phyloP scores from a whole-genome alignment of 139 green algal species.

The Bryopsis sp. region DNA sequence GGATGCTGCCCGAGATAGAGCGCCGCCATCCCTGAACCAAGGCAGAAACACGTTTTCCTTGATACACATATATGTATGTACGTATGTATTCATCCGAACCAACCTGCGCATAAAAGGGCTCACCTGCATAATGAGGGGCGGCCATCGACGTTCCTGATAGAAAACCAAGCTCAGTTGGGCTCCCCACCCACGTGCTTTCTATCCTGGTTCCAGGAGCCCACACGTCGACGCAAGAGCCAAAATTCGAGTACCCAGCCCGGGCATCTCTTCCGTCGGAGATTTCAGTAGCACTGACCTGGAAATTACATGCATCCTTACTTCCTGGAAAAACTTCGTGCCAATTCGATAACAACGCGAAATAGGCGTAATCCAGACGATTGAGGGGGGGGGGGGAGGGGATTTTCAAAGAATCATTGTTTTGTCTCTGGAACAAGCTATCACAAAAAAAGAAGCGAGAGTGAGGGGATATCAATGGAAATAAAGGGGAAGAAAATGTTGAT shows the following conservation, averaged over 20 bases:
- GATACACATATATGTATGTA: no score
- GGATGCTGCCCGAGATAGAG: not conserved
- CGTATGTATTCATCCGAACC: not conserved
- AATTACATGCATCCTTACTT: not conserved
- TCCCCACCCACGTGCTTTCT: not conserved
- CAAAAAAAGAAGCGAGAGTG: no score
- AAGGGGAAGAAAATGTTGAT: no score
- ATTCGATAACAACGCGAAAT: no score
- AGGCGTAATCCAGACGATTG: no score
- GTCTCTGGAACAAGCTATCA: no score
- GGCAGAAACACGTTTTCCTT: no score
- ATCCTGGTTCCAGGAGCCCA: constrained; percentile 15
- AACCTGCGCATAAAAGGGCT: not conserved
- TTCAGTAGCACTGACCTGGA: constrained; percentile 8
- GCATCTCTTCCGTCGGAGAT: not conserved
- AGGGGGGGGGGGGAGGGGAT: no score
- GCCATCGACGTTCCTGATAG: constrained; percentile 10
- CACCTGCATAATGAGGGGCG: not conserved
- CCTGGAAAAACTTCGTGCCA: not conserved
- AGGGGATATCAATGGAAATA: no score
- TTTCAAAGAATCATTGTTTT: no score
- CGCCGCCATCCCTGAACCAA: not conserved
- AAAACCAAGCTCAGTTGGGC: not conserved
- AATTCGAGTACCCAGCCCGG: constrained; percentile 5
- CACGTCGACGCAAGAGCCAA: constrained; percentile 8